A percentile compares a stretch with the other conserved stretches of the same genome.
Evolutionary conservation across 169 alveolate species (phyloP).

Genomic region (Plasmodium relictum): DNA sequence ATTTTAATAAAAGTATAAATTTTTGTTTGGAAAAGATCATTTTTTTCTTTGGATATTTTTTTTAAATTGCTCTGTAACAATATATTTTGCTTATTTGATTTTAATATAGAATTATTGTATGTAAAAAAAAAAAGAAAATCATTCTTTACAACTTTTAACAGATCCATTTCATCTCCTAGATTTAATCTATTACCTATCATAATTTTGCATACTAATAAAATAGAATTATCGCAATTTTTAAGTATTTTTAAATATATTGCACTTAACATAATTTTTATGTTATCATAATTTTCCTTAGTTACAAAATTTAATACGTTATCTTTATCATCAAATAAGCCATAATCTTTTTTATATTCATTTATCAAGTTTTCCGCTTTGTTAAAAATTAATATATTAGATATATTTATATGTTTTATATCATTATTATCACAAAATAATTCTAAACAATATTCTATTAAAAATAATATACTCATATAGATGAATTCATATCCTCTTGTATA

Average conservation of each 20-base stretch:
- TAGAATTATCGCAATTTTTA: constrained; percentile 27
- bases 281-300: background rate
- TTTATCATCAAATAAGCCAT: background rate
- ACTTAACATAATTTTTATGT: constrained; percentile 18
- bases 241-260: constrained; percentile 34
- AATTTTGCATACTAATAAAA: constrained; percentile 41
- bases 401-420: background rate
- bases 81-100: constrained; percentile 36
- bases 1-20: constrained; percentile 33
- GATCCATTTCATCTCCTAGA: constrained; percentile 24
- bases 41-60: background rate
- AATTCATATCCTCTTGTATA: constrained; percentile 58
- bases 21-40: background rate
- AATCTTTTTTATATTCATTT: constrained; percentile 6
- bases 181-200: constrained; percentile 49
- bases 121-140: constrained; percentile 42
- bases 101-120: constrained; percentile 23
- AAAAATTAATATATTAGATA: constrained; percentile 22
- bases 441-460: constrained; percentile 26
- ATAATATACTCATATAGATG: constrained; percentile 30
- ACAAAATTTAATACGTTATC: background rate
- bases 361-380: constrained; percentile 11
- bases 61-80: background rate
- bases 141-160: constrained; percentile 20
- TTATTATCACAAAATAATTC: background rate